Conservation (phyloP, 2,329 filamentous ascomycete genomes). For the Xylaria sp. region DNA sequence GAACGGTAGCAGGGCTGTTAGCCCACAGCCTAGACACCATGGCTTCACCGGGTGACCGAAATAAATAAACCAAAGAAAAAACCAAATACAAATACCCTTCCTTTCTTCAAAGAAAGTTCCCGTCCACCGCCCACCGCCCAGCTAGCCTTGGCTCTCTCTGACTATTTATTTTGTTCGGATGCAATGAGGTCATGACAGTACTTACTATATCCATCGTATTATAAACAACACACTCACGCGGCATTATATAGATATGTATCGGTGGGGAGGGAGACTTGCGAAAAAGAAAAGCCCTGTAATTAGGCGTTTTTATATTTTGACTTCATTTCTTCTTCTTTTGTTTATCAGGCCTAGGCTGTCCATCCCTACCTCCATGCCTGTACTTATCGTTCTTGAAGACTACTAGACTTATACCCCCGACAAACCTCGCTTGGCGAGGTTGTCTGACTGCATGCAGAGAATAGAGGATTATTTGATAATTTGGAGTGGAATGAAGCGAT, state of each 20-base stretch:
- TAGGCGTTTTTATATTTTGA: conserved; percentile 17
- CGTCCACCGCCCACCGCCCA: neutral
- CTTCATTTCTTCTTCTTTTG: conserved; percentile 7
- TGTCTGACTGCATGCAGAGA: conserved; percentile 12
- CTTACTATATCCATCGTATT: conserved; percentile 29
- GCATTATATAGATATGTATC: conserved; percentile 27
- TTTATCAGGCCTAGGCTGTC: neutral
- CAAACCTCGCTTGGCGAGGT: neutral
- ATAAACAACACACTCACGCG: conserved; percentile 18
- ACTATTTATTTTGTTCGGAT: conserved; percentile 16
- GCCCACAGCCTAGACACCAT: conserved; percentile 50
- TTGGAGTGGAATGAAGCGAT: conserved; percentile 8
- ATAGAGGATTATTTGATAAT: conserved; percentile 24
- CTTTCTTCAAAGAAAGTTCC: neutral
- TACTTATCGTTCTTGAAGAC: conserved; percentile 13
- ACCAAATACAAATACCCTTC: conserved; percentile 10
- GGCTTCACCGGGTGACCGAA: conserved; percentile 40
- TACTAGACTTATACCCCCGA: conserved; percentile 38
- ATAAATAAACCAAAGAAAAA: neutral
- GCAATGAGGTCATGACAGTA: conserved; percentile 38
- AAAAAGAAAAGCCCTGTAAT: neutral
- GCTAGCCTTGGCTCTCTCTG: conserved; percentile 13
- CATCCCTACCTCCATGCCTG: conserved; percentile 6
- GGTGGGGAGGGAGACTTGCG: conserved; percentile 6
- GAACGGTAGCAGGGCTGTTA: conserved; percentile 54